Base-by-base conservation (phyloP, 441 rosid species). In the Pelargonium exstipulatum region DNA sequence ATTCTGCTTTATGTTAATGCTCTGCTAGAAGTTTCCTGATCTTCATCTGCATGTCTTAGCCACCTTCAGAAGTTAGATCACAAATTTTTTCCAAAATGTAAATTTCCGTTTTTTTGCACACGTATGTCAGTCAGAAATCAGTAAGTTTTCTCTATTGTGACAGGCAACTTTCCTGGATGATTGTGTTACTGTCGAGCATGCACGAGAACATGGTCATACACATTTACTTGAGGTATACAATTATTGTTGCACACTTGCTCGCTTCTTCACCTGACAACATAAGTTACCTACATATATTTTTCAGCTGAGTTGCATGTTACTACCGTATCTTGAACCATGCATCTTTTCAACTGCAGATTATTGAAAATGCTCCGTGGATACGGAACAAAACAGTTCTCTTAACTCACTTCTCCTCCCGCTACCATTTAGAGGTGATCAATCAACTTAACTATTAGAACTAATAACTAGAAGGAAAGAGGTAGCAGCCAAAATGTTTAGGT, bases 401-500 rank as follows among this genome's bases (percentile, higher is more conserved):
- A 80, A 94, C 97, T 40, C 97, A 91, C 79, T 94, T 94, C 81
- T 94, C 97, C 48, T 82, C 96, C 46, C 97, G 97, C 64, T 91
- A 94, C 83, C 82, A 71, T 57, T 9, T 91, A 37, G 97, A 93
- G 98, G 97, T 93, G 62, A 81, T 69, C 9, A 0, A 51, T 53
- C 72, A 29, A 46, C 14, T 46, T 14, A 2, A 46, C 51, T 12
- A 9, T 45, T 45, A 45, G 12, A 45, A 45, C 13, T 45, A 10
- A 45, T 45, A 45, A 45, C 12, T 7, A 45, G n/a, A 45, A 45
- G 49, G n/a, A 45, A 45, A 6, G 13, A 43, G 46, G 1, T 9
- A 42, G 46, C 12, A 42, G 48, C 48, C 48, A 7, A 43, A 43
- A 43, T 9, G 13, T 43, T 10, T 43, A 7, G 13, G 48, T 43